phyloP scores from a whole-genome alignment of 129 eudicot species.

The Helichrysum umbraculigerum region DNA sequence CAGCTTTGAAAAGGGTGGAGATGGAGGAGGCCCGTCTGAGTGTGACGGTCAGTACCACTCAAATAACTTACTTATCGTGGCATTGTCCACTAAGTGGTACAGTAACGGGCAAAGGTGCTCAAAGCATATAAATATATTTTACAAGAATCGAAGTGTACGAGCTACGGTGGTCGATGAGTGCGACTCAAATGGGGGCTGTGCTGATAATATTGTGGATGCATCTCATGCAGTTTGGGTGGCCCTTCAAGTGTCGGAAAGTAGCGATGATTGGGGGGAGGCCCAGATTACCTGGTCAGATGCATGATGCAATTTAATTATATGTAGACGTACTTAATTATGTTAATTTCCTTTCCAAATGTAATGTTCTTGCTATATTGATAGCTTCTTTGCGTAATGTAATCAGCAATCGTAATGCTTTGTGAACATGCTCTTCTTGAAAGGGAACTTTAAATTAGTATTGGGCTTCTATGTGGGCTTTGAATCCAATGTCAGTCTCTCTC shows the following conservation, averaged over 20 bases:
- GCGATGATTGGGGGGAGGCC: conserved; percentile 13
- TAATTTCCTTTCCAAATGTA: neutral
- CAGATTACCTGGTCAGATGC: conserved; percentile 27
- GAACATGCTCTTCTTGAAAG: no score
- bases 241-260: conserved; percentile 21
- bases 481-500: no score
- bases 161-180: conserved; percentile 15
- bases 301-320: neutral
- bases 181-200: conserved; percentile 12
- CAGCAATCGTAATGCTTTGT: no score
- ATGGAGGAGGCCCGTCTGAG: neutral
- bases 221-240: conserved; percentile 29
- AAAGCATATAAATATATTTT: neutral
- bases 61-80: neutral
- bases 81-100: conserved; percentile 16
- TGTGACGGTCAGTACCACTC: conserved; percentile 13
- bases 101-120: neutral
- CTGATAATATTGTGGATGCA: conserved; percentile 29
- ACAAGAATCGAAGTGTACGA: neutral
- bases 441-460: no score
- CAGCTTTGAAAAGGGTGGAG: conserved; percentile 17
- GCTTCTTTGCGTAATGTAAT: neutral
- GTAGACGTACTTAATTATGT: neutral
- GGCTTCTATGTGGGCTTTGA: no score
- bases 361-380: no score